Evolutionary conservation across 2,329 filamentous ascomycete genomes (phyloP).

Genomic region (Eutypella sp.): DNA sequence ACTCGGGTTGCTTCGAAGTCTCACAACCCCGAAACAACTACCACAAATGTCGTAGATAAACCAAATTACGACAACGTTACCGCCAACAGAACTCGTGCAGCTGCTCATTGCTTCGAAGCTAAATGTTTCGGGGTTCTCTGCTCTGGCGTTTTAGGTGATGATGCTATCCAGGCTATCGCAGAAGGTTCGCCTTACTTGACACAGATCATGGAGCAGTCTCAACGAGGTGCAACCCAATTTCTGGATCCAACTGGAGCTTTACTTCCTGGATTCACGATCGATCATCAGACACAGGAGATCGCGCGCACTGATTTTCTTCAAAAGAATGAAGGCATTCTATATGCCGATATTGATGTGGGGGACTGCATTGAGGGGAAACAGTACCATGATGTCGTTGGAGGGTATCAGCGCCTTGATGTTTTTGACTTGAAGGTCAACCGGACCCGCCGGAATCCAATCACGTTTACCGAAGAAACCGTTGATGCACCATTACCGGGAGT

Average conservation of each 20-base stretch:
- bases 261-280: conserved; percentile 32
- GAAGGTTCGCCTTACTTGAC: conserved; percentile 23
- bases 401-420: conserved; percentile 50
- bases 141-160: conserved; percentile 35
- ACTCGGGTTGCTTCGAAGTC: conserved; percentile 36
- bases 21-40: too few relatives aligned
- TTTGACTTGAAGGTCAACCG: conserved; percentile 47
- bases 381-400: conserved; percentile 51
- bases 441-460: conserved; percentile 30
- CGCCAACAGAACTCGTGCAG: conserved; percentile 45
- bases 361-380: conserved; percentile 51
- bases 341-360: conserved; percentile 45
- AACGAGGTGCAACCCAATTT: conserved; percentile 43
- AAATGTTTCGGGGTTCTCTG: conserved; percentile 52
- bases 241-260: conserved; percentile 44
- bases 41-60: too few relatives aligned
- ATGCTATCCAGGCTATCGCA: conserved; percentile 31
- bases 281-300: conserved; percentile 14
- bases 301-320: conserved; percentile 34
- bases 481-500: too few relatives aligned
- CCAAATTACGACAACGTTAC: conserved; percentile 49
- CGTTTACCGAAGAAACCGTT: too few relatives aligned
- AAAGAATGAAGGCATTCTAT: conserved; percentile 42
- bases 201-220: conserved; percentile 30
- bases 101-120: conserved; percentile 53